Base-by-base conservation (phyloP, 1,284 basidiomycete species). In the Tilletia indica region DNA sequence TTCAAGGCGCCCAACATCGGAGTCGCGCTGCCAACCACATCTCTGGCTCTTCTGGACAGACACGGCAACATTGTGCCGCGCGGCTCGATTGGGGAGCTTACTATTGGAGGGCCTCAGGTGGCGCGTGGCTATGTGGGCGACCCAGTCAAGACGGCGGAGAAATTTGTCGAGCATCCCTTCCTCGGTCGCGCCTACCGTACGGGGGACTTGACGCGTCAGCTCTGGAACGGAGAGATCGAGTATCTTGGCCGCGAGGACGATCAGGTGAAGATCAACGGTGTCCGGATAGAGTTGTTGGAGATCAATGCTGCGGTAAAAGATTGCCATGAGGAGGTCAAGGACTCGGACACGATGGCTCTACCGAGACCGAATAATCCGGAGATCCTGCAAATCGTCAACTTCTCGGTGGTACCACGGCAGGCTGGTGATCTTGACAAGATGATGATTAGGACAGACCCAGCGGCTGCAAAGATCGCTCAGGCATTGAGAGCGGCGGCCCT, bases 221-320 rank as follows among this genome's bases (percentile, higher is more conserved):
- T 85, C 36, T 76, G 77, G 68, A 81, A 84, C 69, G 82, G 82
- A 14, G 79, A 80, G 51, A 79, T 80, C 61, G 84, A 85, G 73
- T 85, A 84, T 71, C 80, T 85, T 42, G 85, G 85, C 1, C 78
- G 85, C n/a, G 81, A 81, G 68, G 85, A 85, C 72, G 85, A 85
- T 66, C 83, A 85, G 49, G 80, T 85, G 78, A 85, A 85, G 77
- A 80, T 85, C 73, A 82, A 85, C 71, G 85, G 85, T 25, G 83
- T 85, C 68, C 83, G 85, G 9, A 83, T 85, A 70, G 85, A 85
- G 78, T 77, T 85, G 25, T 76, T 82, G 67, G 85, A 85, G 72
- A 85, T 85, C 76, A 85, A 84, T 63, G 83, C 85, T n/a, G 79
- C 83, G 16, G 76, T 85, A 69, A 78, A 82, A 72, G 72, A 76